Evolutionary conservation across 2,329 filamentous ascomycete genomes (phyloP), one percentile per base, ranked within the genome.

Genomic region (Pseudogymnoascus verrucosus): DNA sequence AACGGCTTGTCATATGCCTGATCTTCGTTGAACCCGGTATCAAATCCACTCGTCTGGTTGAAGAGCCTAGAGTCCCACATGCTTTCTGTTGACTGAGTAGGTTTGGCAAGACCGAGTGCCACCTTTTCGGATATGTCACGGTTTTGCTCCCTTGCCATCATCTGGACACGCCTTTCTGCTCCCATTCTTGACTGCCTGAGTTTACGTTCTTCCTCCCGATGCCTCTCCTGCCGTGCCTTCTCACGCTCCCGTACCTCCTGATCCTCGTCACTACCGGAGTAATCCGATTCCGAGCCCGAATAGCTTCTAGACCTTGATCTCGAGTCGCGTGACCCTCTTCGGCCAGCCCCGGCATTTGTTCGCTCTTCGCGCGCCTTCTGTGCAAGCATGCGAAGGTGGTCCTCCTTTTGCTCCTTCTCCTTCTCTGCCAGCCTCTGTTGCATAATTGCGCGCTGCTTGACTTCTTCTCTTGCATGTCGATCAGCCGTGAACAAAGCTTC

Each of bases 51-150:
- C 5, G 87, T 89, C 77, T 96, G 91, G 77, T 98, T 97, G 78
- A 99, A 99, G 31, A 99, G 78, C 42, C 95, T 84, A 1, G 92
- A 96, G 78, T 99, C 95, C 78, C 96, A 99, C 95, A 98, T 98
- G 23, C 90, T 88, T 75, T 99, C 95, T 63, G 89, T 89, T 61
- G 88, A 90, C 73, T 95, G 89, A 3, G 95, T 97, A 2, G 95
- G 95, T 76, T 98, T 99, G 5, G 95, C 95, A 60, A 98, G 78
- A 3, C 95, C 95, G 5, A 99, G 83, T 1, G 95, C 95, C 36
- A 99, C 90, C 79, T 97, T 98, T 74, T 99, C 95, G 1, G 90
- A 95, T 60, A 99, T 96, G 75, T 99, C 95, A 69, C 95, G 90
- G 74, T 96, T 93, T 74, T 98, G 93, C 75, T 98, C 93, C 23